phyloP scores from a whole-genome alignment of 2,329 filamentous ascomycete genomes.

The Venturiaceae sp. region DNA sequence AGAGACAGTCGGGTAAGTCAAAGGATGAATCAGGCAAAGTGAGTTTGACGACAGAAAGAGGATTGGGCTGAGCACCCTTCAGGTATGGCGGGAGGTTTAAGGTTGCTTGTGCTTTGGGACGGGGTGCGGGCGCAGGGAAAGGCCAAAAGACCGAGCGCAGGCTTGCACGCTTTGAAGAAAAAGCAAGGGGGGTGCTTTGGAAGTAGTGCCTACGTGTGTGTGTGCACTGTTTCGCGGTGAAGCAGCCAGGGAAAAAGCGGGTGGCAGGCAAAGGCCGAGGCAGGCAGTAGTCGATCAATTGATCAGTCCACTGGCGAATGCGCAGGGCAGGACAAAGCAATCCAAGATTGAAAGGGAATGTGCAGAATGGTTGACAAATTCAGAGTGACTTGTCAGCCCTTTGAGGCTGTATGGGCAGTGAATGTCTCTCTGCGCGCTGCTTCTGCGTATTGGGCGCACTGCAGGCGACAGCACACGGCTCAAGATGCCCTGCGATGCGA shows the following conservation, averaged over 20 bases:
- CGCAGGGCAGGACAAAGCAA: not conserved
- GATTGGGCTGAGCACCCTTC: conserved; percentile 6
- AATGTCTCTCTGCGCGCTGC: too few relatives aligned
- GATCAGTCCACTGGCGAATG: too few relatives aligned
- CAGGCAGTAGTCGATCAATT: not conserved
- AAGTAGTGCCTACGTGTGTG: conserved; percentile 1
- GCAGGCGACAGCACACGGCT: too few relatives aligned
- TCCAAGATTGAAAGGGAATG: not conserved
- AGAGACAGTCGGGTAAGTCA: not conserved
- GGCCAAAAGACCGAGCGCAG: not conserved
- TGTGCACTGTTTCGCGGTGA: conserved; percentile 1
- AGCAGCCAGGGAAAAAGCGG: not conserved
- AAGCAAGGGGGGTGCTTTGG: conserved; percentile 1
- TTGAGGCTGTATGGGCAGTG: not conserved
- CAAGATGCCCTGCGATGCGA: not conserved
- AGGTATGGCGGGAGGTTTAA: conserved; percentile 3
- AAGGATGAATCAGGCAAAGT: conserved; percentile 1
- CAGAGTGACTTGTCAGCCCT: not conserved
- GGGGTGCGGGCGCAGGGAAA: not conserved
- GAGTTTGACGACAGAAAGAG: conserved; percentile 1
- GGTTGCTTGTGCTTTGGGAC: conserved; percentile 1
- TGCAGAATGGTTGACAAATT: not conserved
- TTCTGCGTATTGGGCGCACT: not conserved
- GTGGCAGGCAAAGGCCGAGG: not conserved
- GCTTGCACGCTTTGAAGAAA: not conserved